phyloP scores from a whole-genome alignment of 495 filamentous ascomycete genomes.

The Niebla homalea region DNA sequence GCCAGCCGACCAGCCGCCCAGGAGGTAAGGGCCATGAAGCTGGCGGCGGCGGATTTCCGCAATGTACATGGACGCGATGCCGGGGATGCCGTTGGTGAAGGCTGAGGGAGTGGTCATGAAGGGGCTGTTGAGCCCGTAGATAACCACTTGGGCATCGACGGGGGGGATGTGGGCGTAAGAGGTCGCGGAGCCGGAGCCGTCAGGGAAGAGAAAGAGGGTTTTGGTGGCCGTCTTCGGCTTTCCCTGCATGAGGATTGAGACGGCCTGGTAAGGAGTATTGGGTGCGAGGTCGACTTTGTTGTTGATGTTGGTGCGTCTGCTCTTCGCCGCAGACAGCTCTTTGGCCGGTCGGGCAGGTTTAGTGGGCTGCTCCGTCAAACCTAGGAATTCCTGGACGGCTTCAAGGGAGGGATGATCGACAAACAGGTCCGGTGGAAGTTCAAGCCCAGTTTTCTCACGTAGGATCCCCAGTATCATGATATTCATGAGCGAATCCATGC shows the following conservation, averaged over 20 bases:
- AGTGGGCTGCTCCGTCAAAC: constrained; percentile 15
- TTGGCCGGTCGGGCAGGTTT: not conserved
- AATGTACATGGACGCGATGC: constrained; percentile 40
- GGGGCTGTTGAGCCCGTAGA: constrained; percentile 51
- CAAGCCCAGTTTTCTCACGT: constrained; percentile 41
- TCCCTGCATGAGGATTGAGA: constrained; percentile 22
- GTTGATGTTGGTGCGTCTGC: too few species aligned
- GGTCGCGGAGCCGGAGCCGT: constrained; percentile 38
- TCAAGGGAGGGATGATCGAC: constrained; percentile 31
- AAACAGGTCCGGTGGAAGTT: constrained; percentile 22
- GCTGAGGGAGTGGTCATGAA: constrained; percentile 48
- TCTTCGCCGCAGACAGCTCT: not conserved
- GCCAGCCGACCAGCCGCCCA: constrained; percentile 71
- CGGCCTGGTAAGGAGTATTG: not conserved
- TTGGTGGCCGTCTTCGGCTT: constrained; percentile 17
- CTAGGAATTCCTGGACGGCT: constrained; percentile 35
- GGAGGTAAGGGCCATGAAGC: constrained; percentile 54
- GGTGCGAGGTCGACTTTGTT: too few species aligned
- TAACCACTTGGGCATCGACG: constrained; percentile 31
- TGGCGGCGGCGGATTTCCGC: constrained; percentile 56
- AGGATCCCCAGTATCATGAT: constrained; percentile 35
- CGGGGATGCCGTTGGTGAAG: constrained; percentile 39
- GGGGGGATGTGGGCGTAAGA: constrained; percentile 47
- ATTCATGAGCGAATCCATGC: constrained; percentile 40
- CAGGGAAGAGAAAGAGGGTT: constrained; percentile 27